Percentiles rank a stretch among this genome's conserved stretches.
phyloP scores from a whole-genome alignment of 495 filamentous ascomycete genomes.

The Tuber umbilicatum region DNA sequence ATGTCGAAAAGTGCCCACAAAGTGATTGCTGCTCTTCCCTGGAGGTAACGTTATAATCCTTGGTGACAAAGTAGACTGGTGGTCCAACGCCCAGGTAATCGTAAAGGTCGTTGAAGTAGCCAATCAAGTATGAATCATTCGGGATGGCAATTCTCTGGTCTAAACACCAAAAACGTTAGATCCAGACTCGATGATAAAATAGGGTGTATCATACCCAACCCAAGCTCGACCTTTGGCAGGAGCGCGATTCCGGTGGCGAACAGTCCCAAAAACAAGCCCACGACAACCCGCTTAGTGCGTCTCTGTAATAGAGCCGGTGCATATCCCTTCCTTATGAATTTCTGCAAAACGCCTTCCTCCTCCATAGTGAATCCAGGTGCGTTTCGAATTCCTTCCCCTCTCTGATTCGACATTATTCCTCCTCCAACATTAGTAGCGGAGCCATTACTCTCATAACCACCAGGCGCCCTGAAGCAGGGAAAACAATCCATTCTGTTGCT shows the following conservation, averaged over 20 bases:
- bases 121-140: constrained; percentile 82
- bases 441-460: constrained; percentile 17
- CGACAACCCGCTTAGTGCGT: constrained; percentile 65
- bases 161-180: constrained; percentile 11
- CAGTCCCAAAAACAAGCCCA: constrained; percentile 78
- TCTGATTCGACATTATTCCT: constrained; percentile 47
- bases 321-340: constrained; percentile 81
- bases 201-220: constrained; percentile 48
- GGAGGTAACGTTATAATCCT: constrained; percentile 68
- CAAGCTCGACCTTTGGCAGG: constrained; percentile 75
- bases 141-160: constrained; percentile 94
- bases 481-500: constrained; percentile 84
- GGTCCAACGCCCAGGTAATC: constrained; percentile 85
- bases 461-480: constrained; percentile 62
- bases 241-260: constrained; percentile 77
- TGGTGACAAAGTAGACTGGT: constrained; percentile 92
- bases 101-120: constrained; percentile 92
- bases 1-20: constrained; percentile 85
- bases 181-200: not conserved
- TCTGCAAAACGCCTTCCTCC: constrained; percentile 72
- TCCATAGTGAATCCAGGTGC: constrained; percentile 51
- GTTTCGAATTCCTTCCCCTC: constrained; percentile 45
- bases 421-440: constrained; percentile 8
- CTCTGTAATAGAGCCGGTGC: constrained; percentile 73
- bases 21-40: constrained; percentile 70